Evolutionary conservation across 169 alveolate genomes (phyloP).

Genomic region (Perkinsus marinus): DNA sequence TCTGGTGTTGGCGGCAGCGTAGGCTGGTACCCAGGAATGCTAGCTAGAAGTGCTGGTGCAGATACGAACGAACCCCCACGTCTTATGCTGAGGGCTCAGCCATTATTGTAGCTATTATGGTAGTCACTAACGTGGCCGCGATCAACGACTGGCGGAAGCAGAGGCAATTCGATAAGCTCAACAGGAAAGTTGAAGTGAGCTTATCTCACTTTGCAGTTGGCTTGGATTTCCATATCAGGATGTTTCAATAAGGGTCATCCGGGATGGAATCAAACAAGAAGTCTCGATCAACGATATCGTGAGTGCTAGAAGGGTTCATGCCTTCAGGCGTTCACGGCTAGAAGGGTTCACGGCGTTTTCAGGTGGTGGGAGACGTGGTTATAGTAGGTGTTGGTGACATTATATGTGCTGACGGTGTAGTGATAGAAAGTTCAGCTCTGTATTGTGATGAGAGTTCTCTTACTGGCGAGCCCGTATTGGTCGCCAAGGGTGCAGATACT

Average conservation of each 20-base stretch:
- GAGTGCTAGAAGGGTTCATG: not conserved
- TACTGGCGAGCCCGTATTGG: conserved; percentile 73
- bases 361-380: not conserved
- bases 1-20: not conserved
- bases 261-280: conserved; percentile 36
- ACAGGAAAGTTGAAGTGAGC: conserved; percentile 41
- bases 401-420: conserved; percentile 54
- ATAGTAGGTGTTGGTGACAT: conserved; percentile 60
- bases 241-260: conserved; percentile 30
- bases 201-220: not conserved
- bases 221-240: not conserved
- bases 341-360: not conserved
- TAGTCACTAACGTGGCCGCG: conserved; percentile 67
- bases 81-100: conserved; percentile 63
- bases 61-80: not conserved
- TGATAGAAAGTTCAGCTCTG: conserved; percentile 52
- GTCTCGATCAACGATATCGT: conserved; percentile 45
- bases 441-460: conserved; percentile 63
- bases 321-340: not conserved
- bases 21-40: not conserved
- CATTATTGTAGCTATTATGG: conserved; percentile 69
- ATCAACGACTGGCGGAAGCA: conserved; percentile 68
- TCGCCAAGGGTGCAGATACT: conserved; percentile 33
- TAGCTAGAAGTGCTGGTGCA: too few species aligned
- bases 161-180: conserved; percentile 57